These are phyloP conservation scores for Dryadomyces sulphureus DNA, from an alignment of 2,329 filamentous ascomycete genomes.

Conservation along the genomic window DNA sequence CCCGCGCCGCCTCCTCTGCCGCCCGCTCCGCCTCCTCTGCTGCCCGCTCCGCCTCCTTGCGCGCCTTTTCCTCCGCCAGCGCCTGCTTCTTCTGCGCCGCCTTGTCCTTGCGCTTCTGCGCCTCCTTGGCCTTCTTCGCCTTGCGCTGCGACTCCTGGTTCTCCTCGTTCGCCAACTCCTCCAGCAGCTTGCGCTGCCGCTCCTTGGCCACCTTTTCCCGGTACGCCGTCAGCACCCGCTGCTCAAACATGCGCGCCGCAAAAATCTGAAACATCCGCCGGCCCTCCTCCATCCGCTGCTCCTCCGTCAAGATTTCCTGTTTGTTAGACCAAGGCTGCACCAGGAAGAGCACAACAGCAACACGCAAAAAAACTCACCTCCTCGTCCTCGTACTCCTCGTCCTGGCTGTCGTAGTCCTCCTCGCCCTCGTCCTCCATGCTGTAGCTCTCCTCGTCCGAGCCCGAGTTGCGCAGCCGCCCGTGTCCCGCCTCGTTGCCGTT, in stretches of 20 bases:
- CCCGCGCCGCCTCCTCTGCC: constrained; percentile 61
- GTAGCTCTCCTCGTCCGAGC: constrained; percentile 44
- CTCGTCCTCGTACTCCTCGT: constrained; percentile 63
- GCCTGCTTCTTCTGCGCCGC: constrained; percentile 77
- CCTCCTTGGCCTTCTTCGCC: constrained; percentile 85
- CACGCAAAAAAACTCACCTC: constrained; percentile 39
- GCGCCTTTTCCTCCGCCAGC: constrained; percentile 80
- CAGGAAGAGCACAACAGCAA: too few species aligned
- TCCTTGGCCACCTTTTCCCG: constrained; percentile 92
- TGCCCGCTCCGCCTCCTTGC: constrained; percentile 75
- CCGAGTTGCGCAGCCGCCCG: constrained; percentile 53
- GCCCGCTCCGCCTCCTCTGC: constrained; percentile 68
- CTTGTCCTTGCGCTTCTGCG: constrained; percentile 91
- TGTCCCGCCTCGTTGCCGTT: constrained; percentile 42
- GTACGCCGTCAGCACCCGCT: constrained; percentile 91
- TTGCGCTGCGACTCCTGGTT: constrained; percentile 64
- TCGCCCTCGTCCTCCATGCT: constrained; percentile 33
- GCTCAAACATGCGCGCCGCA: constrained; percentile 97
- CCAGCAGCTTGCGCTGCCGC: constrained; percentile 76
- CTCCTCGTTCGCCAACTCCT: constrained; percentile 80
- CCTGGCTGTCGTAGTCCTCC: constrained; percentile 48
- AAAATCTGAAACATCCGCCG: constrained; percentile 99
- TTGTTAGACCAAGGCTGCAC: too few species aligned
- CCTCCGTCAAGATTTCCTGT: constrained; percentile 93
- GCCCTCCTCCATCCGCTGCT: constrained; percentile 97